Evolutionary conservation across 2,329 filamentous ascomycete species (phyloP), one percentile per base, ranked within the genome.

Genomic region (Triangularia setosa): DNA sequence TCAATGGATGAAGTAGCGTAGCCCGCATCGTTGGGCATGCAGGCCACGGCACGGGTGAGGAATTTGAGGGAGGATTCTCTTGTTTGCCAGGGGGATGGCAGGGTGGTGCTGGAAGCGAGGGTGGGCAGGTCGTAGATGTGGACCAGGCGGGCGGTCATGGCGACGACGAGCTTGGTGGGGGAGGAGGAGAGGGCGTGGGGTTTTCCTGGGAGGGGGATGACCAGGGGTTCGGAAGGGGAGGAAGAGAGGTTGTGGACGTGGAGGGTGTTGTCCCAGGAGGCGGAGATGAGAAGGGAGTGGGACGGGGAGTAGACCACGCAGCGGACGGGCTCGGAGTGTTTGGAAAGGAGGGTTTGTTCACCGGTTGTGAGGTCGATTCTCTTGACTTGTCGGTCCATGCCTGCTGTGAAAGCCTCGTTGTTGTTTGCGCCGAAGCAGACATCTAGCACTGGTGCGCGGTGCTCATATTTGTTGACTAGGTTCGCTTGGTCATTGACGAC

Each of bases 51-150:
- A 65, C 95, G 87, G 1, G 94, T 98, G 82, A 97, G 92, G 79
- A 97, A 99, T 76, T 97, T 96, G 73, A 99, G 84, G 25, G 91
- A 96, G 60, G 92, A 96, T 77, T 99, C 95, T 66, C 95, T 87
- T 72, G 92, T 87, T 77, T 99, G 95, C 92, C 92, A 97, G 0
- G 94, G 93, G 74, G 91, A 85, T 73, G 21, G 79, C 79, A 73
- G 78, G 67, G 73, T 78, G 75, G 8, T 80, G 5, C 86, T 79
- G 1, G 83, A 73, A 8, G 84, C 77, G 44, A 97, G 84, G 24
- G 87, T 79, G 58, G 87, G 82, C 30, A 99, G 84, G 73, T 97
- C 92, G 83, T 97, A 98, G 76, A 99, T 97, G 80, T 95, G 89
- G 66, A 97, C 87, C n/a, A 93, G 87, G 62, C 95, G 90, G 62